These are phyloP conservation scores for Flaveria floridana DNA, from an alignment of 140 eudicot genomes.

Conservation along the genomic window DNA sequence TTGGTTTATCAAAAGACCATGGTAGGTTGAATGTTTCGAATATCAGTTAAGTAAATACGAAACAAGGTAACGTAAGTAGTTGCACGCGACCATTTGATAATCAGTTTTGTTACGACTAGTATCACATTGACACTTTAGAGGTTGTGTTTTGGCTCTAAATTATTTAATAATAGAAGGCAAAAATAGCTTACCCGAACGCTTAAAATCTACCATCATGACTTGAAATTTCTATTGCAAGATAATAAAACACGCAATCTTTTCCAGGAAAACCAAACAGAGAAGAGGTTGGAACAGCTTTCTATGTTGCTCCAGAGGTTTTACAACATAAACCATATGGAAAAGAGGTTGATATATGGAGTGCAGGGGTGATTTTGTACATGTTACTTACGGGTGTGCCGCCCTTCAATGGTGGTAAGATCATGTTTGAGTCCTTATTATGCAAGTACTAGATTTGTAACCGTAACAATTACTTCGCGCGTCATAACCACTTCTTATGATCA, in stretches of 20 bases:
- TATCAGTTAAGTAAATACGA: not conserved
- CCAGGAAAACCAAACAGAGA: conserved; percentile 27
- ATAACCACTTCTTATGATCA: not conserved
- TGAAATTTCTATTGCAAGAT: not conserved
- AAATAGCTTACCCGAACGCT: not conserved
- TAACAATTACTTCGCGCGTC: not conserved
- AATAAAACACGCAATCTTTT: not conserved
- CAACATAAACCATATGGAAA: conserved; percentile 32
- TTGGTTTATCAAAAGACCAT: not conserved
- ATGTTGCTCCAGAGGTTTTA: conserved; percentile 40
- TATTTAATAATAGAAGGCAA: not conserved
- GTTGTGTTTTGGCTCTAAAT: not conserved
- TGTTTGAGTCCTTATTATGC: not conserved
- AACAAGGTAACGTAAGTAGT: not conserved
- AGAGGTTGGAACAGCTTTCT: conserved; percentile 40
- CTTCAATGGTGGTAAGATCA: conserved; percentile 36
- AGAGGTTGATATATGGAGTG: conserved; percentile 41
- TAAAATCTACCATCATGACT: not conserved
- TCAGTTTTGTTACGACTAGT: not conserved
- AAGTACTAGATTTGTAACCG: not conserved
- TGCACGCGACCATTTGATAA: not conserved
- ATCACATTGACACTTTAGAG: not conserved
- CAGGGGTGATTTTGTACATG: conserved; percentile 43
- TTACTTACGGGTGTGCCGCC: conserved; percentile 38
- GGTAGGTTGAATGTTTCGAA: not conserved